Conservation (phyloP, 768 basidiomycete genomes). For the Lanmaoa rubissima region DNA sequence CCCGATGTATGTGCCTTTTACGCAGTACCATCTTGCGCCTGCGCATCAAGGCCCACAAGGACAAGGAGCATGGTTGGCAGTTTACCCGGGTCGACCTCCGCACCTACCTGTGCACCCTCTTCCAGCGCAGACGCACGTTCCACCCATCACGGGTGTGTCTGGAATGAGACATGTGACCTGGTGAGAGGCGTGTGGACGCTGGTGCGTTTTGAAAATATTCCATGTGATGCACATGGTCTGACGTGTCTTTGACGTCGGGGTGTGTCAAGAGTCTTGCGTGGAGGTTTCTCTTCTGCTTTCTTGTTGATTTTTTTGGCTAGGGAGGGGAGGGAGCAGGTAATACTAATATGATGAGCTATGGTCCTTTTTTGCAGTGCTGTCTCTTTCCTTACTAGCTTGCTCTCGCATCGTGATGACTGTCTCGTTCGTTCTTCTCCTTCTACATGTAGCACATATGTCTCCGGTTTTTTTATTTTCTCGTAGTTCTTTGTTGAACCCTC, state of each 20-base stretch:
- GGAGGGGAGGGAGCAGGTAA: conserved; percentile 1
- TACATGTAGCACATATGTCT: conserved; percentile 1
- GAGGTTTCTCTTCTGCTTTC: conserved; percentile 4
- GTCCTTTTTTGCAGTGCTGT: background rate
- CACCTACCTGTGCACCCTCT: conserved; percentile 18
- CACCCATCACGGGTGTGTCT: conserved; percentile 20
- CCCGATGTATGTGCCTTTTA: conserved; percentile 24
- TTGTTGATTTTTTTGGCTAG: conserved; percentile 18
- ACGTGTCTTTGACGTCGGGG: background rate
- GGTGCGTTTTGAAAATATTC: conserved; percentile 1
- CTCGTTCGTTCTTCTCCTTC: background rate
- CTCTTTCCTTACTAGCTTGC: background rate
- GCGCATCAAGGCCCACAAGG: conserved; percentile 10
- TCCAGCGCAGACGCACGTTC: conserved; percentile 7
- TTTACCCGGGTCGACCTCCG: conserved; percentile 21
- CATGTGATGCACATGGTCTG: background rate
- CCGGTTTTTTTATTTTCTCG: background rate
- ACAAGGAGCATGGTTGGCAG: conserved; percentile 24
- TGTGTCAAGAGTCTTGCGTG: background rate
- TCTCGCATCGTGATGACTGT: background rate
- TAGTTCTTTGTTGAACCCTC: background rate
- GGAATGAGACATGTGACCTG: conserved; percentile 28
- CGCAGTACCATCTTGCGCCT: conserved; percentile 18
- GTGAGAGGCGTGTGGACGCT: conserved; percentile 12
- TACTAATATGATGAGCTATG: conserved; percentile 19